Base-by-base conservation (phyloP, 805 yeast genomes). In the Suhomyces pyralidae region DNA sequence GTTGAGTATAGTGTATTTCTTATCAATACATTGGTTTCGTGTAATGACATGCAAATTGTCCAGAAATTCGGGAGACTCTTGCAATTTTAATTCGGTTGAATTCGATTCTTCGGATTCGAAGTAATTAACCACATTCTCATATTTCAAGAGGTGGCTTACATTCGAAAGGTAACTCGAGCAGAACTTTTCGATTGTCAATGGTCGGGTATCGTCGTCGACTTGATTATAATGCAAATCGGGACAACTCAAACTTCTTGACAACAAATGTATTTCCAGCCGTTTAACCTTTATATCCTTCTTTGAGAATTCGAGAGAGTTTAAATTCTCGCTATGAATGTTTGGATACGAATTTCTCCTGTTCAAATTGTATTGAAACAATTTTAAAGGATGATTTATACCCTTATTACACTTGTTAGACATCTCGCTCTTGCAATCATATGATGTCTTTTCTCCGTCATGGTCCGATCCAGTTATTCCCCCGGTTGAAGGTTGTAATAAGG, bases 301-400 rank as follows among this genome's bases (percentile, higher is more conserved):
- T 3, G 56, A 44, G n/a, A 51, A 58, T 45, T 63, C 70, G 12
- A 65, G 46, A 7, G 58, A 46, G 22, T 60, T 59, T 10, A 69
- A 48, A 50, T 64, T 67, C 15, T 52, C 50, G 22, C 64, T 66
- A 20, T 28, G 20, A 5, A 46, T 20, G n/a, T 56, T 60, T 1
- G 79, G 78, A 45, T 34, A 71, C 1, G 78, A 73, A 51, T 64
- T 70, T 48, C 79, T 62, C 30, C 79, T 55, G 51, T 66, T 67
- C 56, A 71, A 60, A 8, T 46, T 44, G 15, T 43, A 30, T 14
- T 54, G 60, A 48, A 63, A 58, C 19, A 43, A 36, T 46, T 49
- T 25, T 24, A 60, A 43, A 14, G 58, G 55, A 19, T 49, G 46
- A 20, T 44, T 49, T 4, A 17, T 12, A 7, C 19, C 28, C 15